Evolutionary conservation across 2,329 filamentous ascomycete genomes (phyloP), one percentile per base, ranked within the genome.

Genomic region (Penicillium sp.): DNA sequence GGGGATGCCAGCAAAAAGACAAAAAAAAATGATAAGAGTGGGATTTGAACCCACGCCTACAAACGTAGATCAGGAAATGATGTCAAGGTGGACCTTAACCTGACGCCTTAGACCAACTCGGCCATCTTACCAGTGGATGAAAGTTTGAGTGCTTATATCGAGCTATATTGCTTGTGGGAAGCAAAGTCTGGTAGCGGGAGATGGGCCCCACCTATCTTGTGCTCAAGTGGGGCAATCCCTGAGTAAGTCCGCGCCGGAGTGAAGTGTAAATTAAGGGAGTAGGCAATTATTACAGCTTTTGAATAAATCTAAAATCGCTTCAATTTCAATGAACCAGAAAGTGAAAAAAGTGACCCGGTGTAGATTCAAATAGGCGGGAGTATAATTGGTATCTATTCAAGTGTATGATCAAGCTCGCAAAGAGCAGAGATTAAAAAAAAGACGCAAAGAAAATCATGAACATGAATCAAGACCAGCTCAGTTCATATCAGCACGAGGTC

Each of bases 71-170:
- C 60, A 62, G 50, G 50, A 53, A 46, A 53, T 46, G 27, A 19
- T 25, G 50, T 46, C 21, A 53, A 53, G 50, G 50, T 53, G 53
- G 55, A 65, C 67, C 67, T 69, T 69, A 69, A 69, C 67, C 67
- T 69, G 66, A 67, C 67, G 67, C 67, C 67, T 68, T 69, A 58
- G 67, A 69, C 67, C 67, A 69, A 69, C 67, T 69, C 67, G 67
- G 67, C 67, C 67, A 69, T 69, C 67, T 69, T 69, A 62, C 66
- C 66, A 55, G 33, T 39, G 14, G 31, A 33, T 33, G 14, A 16
- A 33, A 1, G 2, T 14, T 16, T 6, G 5, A 16, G 31, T 3
- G 13, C 14, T 4, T 16, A 33, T 3, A 7, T 33, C 5, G 13
- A 6, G 3, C 6, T 14, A 33, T 33, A 33, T 33, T 16, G 1